Evolutionary conservation across 1,284 basidiomycete genomes (phyloP).

Genomic region (Chalciporus piperatoides): DNA sequence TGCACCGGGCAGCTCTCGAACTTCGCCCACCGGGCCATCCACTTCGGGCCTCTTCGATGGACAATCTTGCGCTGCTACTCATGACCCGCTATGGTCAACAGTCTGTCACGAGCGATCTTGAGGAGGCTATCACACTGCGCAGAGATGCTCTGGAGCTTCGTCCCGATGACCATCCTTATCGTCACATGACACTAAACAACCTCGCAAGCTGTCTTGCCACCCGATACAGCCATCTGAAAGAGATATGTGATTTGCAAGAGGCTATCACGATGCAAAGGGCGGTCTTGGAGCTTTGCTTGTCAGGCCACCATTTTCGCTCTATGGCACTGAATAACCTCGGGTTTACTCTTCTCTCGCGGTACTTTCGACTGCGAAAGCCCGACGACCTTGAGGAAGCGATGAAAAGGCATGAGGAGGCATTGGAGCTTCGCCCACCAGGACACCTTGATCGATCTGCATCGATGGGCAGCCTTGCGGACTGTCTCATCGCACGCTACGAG

Average conservation of each 20-base stretch:
- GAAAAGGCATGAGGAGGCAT: conserved; percentile 3
- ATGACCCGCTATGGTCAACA: background rate
- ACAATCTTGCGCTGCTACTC: background rate
- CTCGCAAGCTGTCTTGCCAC: background rate
- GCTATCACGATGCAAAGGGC: background rate
- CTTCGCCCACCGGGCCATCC: background rate
- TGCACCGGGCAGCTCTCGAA: background rate
- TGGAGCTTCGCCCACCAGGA: conserved; percentile 1
- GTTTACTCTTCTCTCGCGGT: background rate
- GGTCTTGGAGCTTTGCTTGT: background rate
- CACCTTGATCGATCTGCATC: background rate
- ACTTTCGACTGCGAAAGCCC: background rate
- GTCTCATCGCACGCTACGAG: background rate
- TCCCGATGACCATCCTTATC: background rate
- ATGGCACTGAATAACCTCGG: background rate
- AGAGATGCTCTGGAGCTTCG: background rate
- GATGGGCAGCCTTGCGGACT: background rate
- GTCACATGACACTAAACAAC: background rate
- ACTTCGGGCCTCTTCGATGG: background rate
- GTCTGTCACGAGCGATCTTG: background rate
- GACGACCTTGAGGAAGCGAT: conserved; percentile 6
- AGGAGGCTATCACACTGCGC: conserved; percentile 2
- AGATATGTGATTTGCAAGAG: background rate
- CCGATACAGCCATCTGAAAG: background rate
- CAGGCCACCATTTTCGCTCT: background rate